Conservation (phyloP, 2,329 filamentous ascomycete species). For the Aureobasidium musti region DNA sequence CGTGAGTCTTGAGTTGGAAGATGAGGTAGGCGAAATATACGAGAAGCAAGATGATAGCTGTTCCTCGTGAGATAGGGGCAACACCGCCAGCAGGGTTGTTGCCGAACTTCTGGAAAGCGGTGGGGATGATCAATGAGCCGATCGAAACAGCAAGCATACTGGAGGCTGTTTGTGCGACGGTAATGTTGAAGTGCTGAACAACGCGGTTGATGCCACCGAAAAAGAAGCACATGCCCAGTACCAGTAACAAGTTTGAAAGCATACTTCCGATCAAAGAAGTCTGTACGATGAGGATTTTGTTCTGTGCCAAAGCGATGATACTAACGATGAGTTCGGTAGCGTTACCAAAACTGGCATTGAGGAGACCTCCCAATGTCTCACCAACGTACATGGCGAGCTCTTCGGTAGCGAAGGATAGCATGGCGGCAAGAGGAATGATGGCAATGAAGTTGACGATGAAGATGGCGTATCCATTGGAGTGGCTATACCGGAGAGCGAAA, state of each 20-base stretch:
- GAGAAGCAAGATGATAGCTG: constrained; percentile 75
- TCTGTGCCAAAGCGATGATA: constrained; percentile 74
- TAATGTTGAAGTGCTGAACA: constrained; percentile 89
- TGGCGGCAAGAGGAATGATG: constrained; percentile 83
- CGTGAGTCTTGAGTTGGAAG: constrained; percentile 89
- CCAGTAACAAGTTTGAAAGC: constrained; percentile 83
- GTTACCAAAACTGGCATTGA: constrained; percentile 87
- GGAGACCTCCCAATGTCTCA: constrained; percentile 81
- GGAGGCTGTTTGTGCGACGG: constrained; percentile 85
- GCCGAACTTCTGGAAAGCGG: constrained; percentile 69
- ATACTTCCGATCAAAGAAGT: constrained; percentile 91
- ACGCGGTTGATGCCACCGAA: constrained; percentile 75
- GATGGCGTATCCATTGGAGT: constrained; percentile 62
- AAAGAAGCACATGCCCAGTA: constrained; percentile 92
- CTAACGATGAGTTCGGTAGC: constrained; percentile 59
- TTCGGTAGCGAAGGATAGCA: constrained; percentile 86
- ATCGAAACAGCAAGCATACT: constrained; percentile 78
- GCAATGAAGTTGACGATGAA: constrained; percentile 94
- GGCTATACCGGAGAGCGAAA: constrained; percentile 67
- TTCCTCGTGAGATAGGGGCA: constrained; percentile 62
- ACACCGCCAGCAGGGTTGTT: constrained; percentile 41
- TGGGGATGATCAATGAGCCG: constrained; percentile 82
- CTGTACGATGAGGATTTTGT: constrained; percentile 81
- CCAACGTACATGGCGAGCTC: constrained; percentile 77
- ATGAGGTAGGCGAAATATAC: constrained; percentile 82